These are phyloP conservation scores for Brettanomyces custersianus DNA, from an alignment of 805 yeast species.

Conservation along the genomic window DNA sequence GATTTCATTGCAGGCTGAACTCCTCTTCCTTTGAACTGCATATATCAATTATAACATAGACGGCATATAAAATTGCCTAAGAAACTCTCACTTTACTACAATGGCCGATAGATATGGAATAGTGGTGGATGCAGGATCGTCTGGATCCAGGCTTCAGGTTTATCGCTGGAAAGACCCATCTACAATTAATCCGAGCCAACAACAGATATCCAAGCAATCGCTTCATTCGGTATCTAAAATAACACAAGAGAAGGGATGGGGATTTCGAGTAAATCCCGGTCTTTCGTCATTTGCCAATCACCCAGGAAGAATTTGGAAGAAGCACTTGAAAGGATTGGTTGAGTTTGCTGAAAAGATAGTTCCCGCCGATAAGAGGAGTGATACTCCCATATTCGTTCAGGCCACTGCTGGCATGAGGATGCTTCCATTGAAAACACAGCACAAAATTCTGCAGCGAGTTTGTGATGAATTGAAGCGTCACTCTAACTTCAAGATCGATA, in stretches of 20 bases:
- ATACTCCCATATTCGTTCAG: slow-evolving; percentile 82
- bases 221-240: slow-evolving; percentile 61
- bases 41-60: no score
- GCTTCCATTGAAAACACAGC: slow-evolving; percentile 44
- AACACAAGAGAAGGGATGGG: slow-evolving; percentile 59
- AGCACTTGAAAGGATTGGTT: slow-evolving; percentile 60
- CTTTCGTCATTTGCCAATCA: slow-evolving; percentile 57
- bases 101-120: slow-evolving; percentile 54
- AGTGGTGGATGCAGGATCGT: slow-evolving; percentile 91
- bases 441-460: slow-evolving; percentile 45
- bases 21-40: no score
- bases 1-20: no score
- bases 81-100: neutral
- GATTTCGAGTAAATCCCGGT: slow-evolving; percentile 71
- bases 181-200: slow-evolving; percentile 17
- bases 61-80: no score
- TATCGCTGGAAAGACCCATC: slow-evolving; percentile 57
- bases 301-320: slow-evolving; percentile 52
- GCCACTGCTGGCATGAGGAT: slow-evolving; percentile 98
- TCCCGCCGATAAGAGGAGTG: slow-evolving; percentile 48
- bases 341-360: slow-evolving; percentile 62
- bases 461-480: slow-evolving; percentile 49
- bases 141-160: slow-evolving; percentile 83
- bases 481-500: slow-evolving; percentile 45
- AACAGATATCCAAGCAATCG: slow-evolving; percentile 9